phyloP scores from a whole-genome alignment of 768 basidiomycete genomes.

The Termitomyces sp. region DNA sequence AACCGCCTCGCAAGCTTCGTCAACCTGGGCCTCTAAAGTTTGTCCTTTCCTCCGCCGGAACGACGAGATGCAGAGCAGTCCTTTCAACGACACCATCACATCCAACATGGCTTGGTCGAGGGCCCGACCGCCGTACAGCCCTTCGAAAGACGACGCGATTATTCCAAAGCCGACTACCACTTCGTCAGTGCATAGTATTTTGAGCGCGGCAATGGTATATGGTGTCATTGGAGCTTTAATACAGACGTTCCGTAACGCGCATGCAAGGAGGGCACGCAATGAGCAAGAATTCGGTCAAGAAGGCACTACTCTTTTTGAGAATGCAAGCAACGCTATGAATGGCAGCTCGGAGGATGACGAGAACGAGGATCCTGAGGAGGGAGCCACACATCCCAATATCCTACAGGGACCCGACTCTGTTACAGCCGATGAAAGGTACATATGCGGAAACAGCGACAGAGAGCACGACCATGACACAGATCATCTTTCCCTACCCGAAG shows the following conservation, averaged over 20 bases:
- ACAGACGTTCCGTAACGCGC: neutral
- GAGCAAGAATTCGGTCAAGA: neutral
- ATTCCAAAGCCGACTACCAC: neutral
- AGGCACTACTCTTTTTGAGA: neutral
- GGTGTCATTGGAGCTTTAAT: neutral
- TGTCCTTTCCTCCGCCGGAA: neutral
- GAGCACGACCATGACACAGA: neutral
- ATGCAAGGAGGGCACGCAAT: neutral
- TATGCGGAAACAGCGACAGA: neutral
- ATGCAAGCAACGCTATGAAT: neutral
- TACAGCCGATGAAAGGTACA: neutral
- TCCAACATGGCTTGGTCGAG: neutral
- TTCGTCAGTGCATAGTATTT: neutral
- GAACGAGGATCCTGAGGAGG: neutral
- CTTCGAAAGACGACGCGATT: neutral
- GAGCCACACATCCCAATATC: neutral
- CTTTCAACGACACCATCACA: neutral
- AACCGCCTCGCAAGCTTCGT: neutral
- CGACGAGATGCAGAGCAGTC: neutral
- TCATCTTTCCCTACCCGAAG: neutral
- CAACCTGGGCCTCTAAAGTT: neutral
- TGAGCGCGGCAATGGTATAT: neutral
- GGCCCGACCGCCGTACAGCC: neutral
- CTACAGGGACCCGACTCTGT: neutral
- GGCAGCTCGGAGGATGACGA: neutral